These are phyloP conservation scores for Leishmania major DNA, from an alignment of 208 protist species.

Conservation along the genomic window DNA sequence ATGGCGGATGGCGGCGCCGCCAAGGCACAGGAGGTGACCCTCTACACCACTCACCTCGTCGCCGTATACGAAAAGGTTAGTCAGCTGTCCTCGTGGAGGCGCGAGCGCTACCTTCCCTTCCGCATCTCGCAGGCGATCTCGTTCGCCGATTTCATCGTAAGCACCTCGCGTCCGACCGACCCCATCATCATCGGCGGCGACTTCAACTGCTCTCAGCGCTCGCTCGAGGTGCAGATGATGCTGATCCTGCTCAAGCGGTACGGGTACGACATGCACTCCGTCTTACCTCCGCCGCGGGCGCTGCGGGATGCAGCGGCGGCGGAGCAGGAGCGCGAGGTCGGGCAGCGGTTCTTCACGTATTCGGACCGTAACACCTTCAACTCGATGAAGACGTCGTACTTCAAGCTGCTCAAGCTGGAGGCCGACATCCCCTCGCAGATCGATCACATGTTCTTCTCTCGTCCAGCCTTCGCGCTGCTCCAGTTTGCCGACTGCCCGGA, in stretches of 20 bases:
- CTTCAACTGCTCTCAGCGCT: conserved; percentile 84
- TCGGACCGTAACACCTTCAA: conserved; percentile 82
- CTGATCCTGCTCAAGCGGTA: conserved; percentile 67
- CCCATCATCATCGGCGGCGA: conserved; percentile 83
- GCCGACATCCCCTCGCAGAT: conserved; percentile 82
- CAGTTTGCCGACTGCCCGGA: conserved; percentile 83
- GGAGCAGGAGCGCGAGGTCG: conserved; percentile 24
- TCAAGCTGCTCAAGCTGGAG: conserved; percentile 74
- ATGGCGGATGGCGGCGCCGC: conserved; percentile 14
- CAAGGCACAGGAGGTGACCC: conserved; percentile 48
- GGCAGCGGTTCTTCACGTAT: conserved; percentile 58
- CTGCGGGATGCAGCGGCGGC: conserved; percentile 27
- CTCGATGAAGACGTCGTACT: conserved; percentile 71
- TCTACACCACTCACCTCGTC: conserved; percentile 88
- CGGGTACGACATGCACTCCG: conserved; percentile 73
- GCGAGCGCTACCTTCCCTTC: conserved; percentile 81
- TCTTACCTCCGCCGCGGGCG: conserved; percentile 47
- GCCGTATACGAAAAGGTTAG: conserved; percentile 77
- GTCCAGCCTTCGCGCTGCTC: conserved; percentile 45
- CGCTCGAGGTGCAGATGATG: conserved; percentile 83
- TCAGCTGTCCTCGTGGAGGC: conserved; percentile 55
- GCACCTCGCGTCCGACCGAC: conserved; percentile 73
- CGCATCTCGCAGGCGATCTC: conserved; percentile 83
- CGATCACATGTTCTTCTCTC: conserved; percentile 85
- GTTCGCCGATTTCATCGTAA: conserved; percentile 71